phyloP scores from a whole-genome alignment of 2,329 filamentous ascomycete species.

The Bipolaris sorokiniana region DNA sequence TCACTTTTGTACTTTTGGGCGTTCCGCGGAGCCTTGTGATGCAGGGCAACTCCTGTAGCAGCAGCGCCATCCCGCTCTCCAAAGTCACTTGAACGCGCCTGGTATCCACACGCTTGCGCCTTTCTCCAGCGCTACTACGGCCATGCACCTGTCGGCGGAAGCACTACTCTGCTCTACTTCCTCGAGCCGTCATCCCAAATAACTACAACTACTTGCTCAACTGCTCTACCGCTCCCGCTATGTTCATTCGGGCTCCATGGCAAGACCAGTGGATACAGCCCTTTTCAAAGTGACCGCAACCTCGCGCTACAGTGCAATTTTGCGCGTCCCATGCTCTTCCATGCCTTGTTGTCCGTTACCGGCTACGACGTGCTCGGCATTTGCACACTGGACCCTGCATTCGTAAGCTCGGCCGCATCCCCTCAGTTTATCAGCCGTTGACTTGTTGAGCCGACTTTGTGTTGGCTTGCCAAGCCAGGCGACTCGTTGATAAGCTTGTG shows the following conservation, averaged over 20 bases:
- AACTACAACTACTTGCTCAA: too few relatives aligned
- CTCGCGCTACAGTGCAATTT: neutral
- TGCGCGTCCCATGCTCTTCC: neutral
- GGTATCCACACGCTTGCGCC: slow-evolving; percentile 6
- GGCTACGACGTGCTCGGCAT: neutral
- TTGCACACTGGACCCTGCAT: slow-evolving; percentile 29
- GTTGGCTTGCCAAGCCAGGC: slow-evolving; percentile 20
- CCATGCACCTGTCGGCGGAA: slow-evolving; percentile 9
- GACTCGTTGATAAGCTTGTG: slow-evolving; percentile 20
- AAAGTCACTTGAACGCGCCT: slow-evolving; percentile 17
- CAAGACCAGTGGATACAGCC: slow-evolving; percentile 1
- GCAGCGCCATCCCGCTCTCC: slow-evolving; percentile 25
- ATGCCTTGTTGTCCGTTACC: neutral
- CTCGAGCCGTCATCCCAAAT: neutral
- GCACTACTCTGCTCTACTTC: slow-evolving; percentile 8
- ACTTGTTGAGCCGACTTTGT: slow-evolving; percentile 9
- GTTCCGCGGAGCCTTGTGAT: slow-evolving; percentile 18
- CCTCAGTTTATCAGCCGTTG: slow-evolving; percentile 28
- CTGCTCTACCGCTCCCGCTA: neutral
- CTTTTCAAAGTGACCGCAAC: neutral
- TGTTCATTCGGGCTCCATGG: neutral
- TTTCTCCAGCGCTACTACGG: slow-evolving; percentile 14
- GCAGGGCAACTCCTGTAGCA: slow-evolving; percentile 30
- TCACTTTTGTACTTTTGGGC: slow-evolving; percentile 12
- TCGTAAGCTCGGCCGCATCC: slow-evolving; percentile 17